A percentile compares a stretch with the other conserved stretches of the same genome.
Conservation (phyloP, 306 rosid genomes). For the Macrotyloma uniflorum region DNA sequence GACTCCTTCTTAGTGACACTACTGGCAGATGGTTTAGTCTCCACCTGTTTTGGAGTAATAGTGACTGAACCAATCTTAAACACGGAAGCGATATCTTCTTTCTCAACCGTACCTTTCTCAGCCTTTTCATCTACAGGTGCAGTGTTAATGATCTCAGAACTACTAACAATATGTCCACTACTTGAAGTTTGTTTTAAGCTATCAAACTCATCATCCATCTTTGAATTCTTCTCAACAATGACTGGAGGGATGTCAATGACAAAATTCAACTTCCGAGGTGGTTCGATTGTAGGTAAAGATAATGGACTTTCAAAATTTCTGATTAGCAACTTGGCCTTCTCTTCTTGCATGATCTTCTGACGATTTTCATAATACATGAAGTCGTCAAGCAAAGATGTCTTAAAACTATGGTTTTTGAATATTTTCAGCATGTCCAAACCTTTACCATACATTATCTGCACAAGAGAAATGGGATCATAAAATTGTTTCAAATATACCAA, state of each 20-base stretch:
- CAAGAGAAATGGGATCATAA: constrained; percentile 23
- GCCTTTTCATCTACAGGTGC: constrained; percentile 37
- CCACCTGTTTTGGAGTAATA: constrained; percentile 55
- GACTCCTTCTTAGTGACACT: constrained; percentile 39
- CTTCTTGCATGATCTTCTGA: constrained; percentile 86
- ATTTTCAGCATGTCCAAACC: constrained; percentile 85
- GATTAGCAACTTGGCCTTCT: constrained; percentile 65
- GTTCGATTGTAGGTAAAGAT: constrained; percentile 50
- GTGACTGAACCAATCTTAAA: constrained; percentile 73
- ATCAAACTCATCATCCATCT: constrained; percentile 41
- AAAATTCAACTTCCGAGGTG: constrained; percentile 64
- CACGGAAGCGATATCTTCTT: constrained; percentile 50
- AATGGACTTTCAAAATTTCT: constrained; percentile 58
- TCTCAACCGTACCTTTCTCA: constrained; percentile 37
- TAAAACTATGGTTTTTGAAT: constrained; percentile 71
- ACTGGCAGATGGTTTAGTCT: constrained; percentile 37
- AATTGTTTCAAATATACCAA: neutral
- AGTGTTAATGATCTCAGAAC: constrained; percentile 26
- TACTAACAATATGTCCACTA: constrained; percentile 41
- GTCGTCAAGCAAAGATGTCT: constrained; percentile 93
- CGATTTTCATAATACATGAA: constrained; percentile 90
- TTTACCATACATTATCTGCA: constrained; percentile 74
- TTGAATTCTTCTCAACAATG: constrained; percentile 45
- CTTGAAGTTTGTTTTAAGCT: constrained; percentile 32
- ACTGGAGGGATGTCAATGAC: constrained; percentile 50